These are phyloP conservation scores for Annulohypoxylon moriforme DNA, from an alignment of 495 filamentous ascomycete genomes.

Conservation along the genomic window DNA sequence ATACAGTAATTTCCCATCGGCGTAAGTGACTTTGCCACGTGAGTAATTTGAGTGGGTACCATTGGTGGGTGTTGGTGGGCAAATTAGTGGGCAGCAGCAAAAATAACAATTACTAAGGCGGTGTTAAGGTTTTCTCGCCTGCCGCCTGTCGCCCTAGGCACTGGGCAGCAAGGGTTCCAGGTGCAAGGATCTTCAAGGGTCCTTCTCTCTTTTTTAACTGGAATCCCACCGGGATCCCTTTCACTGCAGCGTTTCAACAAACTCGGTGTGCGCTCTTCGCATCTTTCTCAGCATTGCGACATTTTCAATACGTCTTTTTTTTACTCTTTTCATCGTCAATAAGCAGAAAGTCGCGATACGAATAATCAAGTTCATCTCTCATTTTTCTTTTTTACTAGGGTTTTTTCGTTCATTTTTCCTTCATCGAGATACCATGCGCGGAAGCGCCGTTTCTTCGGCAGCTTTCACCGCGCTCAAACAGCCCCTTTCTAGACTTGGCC, in stretches of 20 bases:
- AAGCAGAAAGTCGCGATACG: neutral
- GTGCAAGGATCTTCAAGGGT: neutral
- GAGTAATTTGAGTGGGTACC: neutral
- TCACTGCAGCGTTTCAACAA: conserved; percentile 26
- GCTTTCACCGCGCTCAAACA: conserved; percentile 44
- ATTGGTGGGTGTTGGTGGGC: neutral
- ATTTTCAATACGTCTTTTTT: conserved; percentile 20
- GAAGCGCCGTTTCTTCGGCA: conserved; percentile 42
- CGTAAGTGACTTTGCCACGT: conserved; percentile 8
- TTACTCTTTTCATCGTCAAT: conserved; percentile 6
- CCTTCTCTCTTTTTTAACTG: neutral
- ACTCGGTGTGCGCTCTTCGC: conserved; percentile 20
- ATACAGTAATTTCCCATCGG: conserved; percentile 2
- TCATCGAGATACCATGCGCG: conserved; percentile 43
- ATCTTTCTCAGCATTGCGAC: conserved; percentile 17
- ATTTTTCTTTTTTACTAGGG: neutral
- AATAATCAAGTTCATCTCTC: neutral
- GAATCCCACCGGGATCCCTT: neutral
- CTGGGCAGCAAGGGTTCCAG: neutral
- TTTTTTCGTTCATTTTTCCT: neutral
- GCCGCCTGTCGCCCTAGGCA: neutral
- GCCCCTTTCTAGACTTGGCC: conserved; percentile 39
- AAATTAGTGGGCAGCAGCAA: neutral
- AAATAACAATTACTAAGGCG: conserved; percentile 15
- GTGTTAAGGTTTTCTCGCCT: neutral